These are phyloP conservation scores for Ophiostoma populinum DNA, from an alignment of 2,329 filamentous ascomycete genomes.

Conservation along the genomic window DNA sequence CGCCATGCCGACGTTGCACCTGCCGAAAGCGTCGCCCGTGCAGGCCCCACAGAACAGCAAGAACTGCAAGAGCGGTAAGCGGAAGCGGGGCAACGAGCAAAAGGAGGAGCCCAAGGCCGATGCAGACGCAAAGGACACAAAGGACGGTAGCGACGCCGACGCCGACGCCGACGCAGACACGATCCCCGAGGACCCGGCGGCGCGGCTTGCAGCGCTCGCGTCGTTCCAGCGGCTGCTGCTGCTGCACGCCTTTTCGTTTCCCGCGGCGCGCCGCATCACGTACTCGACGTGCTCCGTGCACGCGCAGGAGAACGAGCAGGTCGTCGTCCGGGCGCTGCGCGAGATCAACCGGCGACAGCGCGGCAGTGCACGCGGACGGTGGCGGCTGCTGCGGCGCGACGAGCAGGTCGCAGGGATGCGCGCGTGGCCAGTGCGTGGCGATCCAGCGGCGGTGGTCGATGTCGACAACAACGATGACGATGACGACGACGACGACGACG, in stretches of 20 bases:
- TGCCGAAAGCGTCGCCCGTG: slow-evolving; percentile 25
- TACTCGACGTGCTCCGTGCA: slow-evolving; percentile 93
- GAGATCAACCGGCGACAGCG: slow-evolving; percentile 30
- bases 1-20: slow-evolving; percentile 50
- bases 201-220: slow-evolving; percentile 56
- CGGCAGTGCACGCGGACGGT: slow-evolving; percentile 41
- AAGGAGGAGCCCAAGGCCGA: neutral
- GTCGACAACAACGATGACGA: neutral
- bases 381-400: slow-evolving; percentile 55
- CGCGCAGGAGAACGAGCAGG: slow-evolving; percentile 71
- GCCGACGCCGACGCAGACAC: slow-evolving; percentile 25
- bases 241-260: slow-evolving; percentile 70
- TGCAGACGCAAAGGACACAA: slow-evolving; percentile 19
- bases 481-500: neutral
- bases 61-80: slow-evolving; percentile 28
- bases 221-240: slow-evolving; percentile 70
- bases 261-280: slow-evolving; percentile 55
- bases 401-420: slow-evolving; percentile 62
- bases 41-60: slow-evolving; percentile 8
- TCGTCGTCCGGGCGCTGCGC: slow-evolving; percentile 54
- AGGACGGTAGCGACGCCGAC: slow-evolving; percentile 10
- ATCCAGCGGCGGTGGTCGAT: slow-evolving; percentile 17
- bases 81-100: slow-evolving; percentile 19
- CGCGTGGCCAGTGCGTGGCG: slow-evolving; percentile 55
- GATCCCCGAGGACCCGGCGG: slow-evolving; percentile 41